phyloP scores from a whole-genome alignment of 129 eudicot genomes.

The Tanacetum coccineum region DNA sequence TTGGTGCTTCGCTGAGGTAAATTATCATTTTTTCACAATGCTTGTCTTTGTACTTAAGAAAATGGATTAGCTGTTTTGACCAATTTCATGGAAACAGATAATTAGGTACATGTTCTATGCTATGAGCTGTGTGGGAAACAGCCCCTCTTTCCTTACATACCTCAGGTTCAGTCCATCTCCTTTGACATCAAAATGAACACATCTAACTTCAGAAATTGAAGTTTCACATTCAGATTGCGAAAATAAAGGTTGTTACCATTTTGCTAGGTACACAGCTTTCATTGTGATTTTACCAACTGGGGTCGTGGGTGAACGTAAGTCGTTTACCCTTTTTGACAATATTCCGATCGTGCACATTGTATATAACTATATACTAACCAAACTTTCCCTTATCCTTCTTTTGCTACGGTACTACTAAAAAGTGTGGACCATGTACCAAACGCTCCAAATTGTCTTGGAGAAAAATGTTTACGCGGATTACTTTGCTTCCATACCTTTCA shows the following conservation, averaged over 20 bases:
- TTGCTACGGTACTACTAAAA: constrained; percentile 18
- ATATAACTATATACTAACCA: constrained; percentile 17
- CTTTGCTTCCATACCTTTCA: constrained; percentile 59
- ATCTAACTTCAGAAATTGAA: not conserved
- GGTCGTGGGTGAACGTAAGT: constrained; percentile 83
- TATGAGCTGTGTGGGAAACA: constrained; percentile 53
- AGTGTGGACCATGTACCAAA: constrained; percentile 96
- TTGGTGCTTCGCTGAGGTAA: constrained; percentile 83
- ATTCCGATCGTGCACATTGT: not conserved
- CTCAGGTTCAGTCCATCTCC: constrained; percentile 54
- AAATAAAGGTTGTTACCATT: constrained; percentile 15
- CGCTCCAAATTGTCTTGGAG: constrained; percentile 71
- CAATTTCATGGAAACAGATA: constrained; percentile 40
- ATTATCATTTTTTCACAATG: not conserved
- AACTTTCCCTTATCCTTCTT: not conserved
- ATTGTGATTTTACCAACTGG: constrained; percentile 81
- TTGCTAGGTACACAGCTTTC: constrained; percentile 79
- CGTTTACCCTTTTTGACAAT: not conserved
- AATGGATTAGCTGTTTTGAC: not conserved
- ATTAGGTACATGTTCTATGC: constrained; percentile 85
- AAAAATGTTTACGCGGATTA: constrained; percentile 57
- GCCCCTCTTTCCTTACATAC: constrained; percentile 65
- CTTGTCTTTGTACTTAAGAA: not conserved
- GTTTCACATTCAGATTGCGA: constrained; percentile 9
- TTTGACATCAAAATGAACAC: constrained; percentile 10